Percentiles rank a stretch among this genome's conserved stretches.
Conservation (phyloP, 2,329 filamentous ascomycete genomes). For the Fusarium udum region DNA sequence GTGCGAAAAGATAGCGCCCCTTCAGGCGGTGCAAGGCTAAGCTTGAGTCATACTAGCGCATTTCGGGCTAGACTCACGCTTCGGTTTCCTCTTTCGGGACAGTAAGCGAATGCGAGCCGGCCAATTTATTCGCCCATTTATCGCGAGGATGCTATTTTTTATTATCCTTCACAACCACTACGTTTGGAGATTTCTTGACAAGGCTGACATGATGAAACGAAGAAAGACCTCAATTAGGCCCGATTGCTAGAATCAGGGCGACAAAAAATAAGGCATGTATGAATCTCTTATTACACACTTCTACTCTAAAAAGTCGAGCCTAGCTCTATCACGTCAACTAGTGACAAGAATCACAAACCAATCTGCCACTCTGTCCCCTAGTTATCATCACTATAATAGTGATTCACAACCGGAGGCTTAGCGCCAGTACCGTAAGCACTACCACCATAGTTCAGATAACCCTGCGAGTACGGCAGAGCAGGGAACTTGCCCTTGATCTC, state of each 20-base stretch:
- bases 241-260: rapidly evolving
- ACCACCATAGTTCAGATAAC: slow-evolving; percentile 57
- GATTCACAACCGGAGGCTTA: slow-evolving; percentile 9
- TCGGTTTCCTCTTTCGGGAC: not conserved
- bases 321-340: not conserved
- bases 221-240: rapidly evolving
- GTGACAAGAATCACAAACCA: not conserved
- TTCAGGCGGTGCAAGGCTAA: not conserved
- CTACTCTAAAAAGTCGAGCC: not conserved
- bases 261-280: rapidly evolving
- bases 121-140: not conserved
- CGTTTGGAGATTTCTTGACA: rapidly evolving
- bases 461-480: slow-evolving; percentile 48
- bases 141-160: not conserved
- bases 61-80: not conserved
- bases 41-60: rapidly evolving
- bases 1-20: not conserved
- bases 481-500: slow-evolving; percentile 29
- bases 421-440: slow-evolving; percentile 55
- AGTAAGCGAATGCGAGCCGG: not conserved
- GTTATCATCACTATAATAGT: not conserved
- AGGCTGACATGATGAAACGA: rapidly evolving
- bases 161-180: not conserved
- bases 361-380: not conserved
- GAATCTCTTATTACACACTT: not conserved